Base-by-base conservation (phyloP, 306 rosid species). In the Mucuna pruriens region DNA sequence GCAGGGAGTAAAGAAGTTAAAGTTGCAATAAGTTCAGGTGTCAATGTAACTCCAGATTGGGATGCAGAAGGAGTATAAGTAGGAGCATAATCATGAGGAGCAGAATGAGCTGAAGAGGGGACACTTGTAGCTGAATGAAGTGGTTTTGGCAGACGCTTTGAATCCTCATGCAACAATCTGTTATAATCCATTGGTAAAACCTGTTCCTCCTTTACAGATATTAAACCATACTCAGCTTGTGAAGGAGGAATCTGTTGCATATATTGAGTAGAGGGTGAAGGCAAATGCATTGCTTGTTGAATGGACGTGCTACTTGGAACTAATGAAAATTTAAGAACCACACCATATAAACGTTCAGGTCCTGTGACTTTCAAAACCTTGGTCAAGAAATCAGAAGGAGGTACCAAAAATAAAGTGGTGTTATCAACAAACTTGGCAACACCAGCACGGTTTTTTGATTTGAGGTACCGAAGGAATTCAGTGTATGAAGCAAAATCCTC, bases 401-500 rank as follows among this genome's bases (percentile, higher is more conserved):
- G 98, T 51, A 94, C 97, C 69, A 94, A 88, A 80, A 94, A 94
- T 77, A 94, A 80, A 66, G 94, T 91, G 78, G 92, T 91, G 48
- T 91, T 92, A 84, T 94, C 93, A 74, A 76, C 90, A 83, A 88
- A 90, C 84, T 89, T 94, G 49, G 93, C 97, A 84, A 94, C 97
- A 82, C 97, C 97, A 80, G 98, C 98, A 45, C 98, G 92, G 82
- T 85, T 84, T 85, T 91, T 90, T 17, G 84, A 91, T 77, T 89
- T 90, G 9, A 94, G 79, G 71, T 91, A 94, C 45, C 88, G 87
- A 48, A 91, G 90, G 87, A 94, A 94, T 83, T 94, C 97, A 15
- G 97, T 94, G 82, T 89, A 94, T 26, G 98, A 94, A 20, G 98
- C 95, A 86, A 94, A 94, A 84, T 91, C 98, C 48, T 87, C 94